These are phyloP conservation scores for Tardiomyces digboiensis DNA, from an alignment of 1,139 yeast genomes.

Conservation along the genomic window DNA sequence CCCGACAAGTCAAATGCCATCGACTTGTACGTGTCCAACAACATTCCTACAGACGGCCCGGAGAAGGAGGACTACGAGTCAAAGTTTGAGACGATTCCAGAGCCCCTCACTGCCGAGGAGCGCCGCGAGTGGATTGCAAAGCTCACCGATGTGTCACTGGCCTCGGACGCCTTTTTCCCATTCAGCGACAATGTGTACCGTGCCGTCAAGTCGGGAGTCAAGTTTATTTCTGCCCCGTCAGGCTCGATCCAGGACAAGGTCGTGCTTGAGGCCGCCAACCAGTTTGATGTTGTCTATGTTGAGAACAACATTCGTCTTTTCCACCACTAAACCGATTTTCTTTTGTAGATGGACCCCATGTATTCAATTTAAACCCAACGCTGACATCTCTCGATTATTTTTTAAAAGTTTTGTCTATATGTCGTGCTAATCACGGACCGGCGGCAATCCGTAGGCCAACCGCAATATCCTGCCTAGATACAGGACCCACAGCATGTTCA, in stretches of 20 bases:
- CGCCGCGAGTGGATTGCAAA: constrained; percentile 79
- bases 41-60: constrained; percentile 86
- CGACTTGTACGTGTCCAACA: constrained; percentile 84
- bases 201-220: constrained; percentile 94
- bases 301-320: constrained; percentile 95
- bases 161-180: constrained; percentile 99
- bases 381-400: too few species aligned
- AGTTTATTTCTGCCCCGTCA: constrained; percentile 91
- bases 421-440: too few species aligned
- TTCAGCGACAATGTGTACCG: constrained; percentile 99
- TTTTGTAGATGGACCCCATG: too few species aligned
- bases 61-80: constrained; percentile 89
- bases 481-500: neutral
- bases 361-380: too few species aligned
- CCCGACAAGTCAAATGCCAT: constrained; percentile 98
- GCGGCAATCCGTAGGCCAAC: neutral
- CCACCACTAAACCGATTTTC: constrained; percentile 93
- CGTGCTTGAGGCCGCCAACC: constrained; percentile 91
- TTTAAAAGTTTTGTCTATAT: too few species aligned
- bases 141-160: constrained; percentile 76
- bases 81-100: constrained; percentile 76
- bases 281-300: constrained; percentile 76
- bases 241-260: constrained; percentile 98
- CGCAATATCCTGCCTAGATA: neutral
- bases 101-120: constrained; percentile 74